These are phyloP conservation scores for Scleromitrula shiraiana DNA, from an alignment of 2,329 filamentous ascomycete genomes.

Conservation along the genomic window DNA sequence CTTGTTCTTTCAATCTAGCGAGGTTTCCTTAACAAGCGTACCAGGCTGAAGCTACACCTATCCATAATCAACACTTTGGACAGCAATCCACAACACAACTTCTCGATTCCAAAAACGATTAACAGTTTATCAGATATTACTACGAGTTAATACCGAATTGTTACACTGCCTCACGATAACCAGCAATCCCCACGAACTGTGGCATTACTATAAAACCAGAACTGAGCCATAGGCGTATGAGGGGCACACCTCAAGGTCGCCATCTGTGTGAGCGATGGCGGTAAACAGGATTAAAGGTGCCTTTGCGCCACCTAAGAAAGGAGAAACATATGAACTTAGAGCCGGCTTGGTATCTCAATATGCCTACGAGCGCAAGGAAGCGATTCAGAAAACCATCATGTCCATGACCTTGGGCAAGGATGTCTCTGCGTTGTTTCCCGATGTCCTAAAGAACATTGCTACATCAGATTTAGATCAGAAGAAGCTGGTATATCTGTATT, in stretches of 20 bases:
- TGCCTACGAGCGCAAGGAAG: constrained; percentile 97
- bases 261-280: constrained; percentile 57
- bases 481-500: constrained; percentile 96
- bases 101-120: not conserved
- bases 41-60: constrained; percentile 8
- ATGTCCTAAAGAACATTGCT: constrained; percentile 98
- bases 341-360: constrained; percentile 96
- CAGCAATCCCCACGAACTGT: constrained; percentile 14
- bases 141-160: not conserved
- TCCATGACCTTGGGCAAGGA: constrained; percentile 99
- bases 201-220: constrained; percentile 16
- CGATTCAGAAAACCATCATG: constrained; percentile 99
- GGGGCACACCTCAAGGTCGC: constrained; percentile 31
- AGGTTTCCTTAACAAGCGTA: constrained; percentile 6
- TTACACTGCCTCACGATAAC: not conserved
- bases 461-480: constrained; percentile 94
- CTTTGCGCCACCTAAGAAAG: constrained; percentile 88
- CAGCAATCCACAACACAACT: constrained; percentile 6
- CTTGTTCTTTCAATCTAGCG: constrained; percentile 12
- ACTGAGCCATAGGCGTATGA: constrained; percentile 27
- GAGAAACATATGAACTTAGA: constrained; percentile 95
- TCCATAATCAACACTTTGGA: constrained; percentile 5
- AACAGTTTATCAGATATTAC: not conserved
- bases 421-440: constrained; percentile 92
- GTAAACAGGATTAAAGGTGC: constrained; percentile 94